phyloP scores from a whole-genome alignment of 768 basidiomycete species.

The Suillus subaureus region DNA sequence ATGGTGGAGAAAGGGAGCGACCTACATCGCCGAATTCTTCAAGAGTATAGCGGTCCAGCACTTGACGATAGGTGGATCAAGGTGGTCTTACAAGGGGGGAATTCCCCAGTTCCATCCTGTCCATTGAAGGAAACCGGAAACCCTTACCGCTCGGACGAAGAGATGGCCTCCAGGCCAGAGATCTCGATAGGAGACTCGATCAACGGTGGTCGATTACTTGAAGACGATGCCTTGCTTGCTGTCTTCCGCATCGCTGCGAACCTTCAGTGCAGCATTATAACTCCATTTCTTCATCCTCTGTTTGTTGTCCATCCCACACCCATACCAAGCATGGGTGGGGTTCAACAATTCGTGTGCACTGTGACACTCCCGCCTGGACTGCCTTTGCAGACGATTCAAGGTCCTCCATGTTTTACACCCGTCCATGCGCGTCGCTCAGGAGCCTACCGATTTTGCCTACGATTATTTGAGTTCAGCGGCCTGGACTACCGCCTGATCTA shows the following conservation, averaged over 20 bases:
- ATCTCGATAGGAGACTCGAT: slow-evolving; percentile 60
- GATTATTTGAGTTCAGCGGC: slow-evolving; percentile 49
- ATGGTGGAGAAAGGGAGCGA: slow-evolving; percentile 65
- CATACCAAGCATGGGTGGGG: slow-evolving; percentile 19
- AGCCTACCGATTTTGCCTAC: slow-evolving; percentile 56
- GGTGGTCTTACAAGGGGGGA: slow-evolving; percentile 37
- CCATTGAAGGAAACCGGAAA: slow-evolving; percentile 42
- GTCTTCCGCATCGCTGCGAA: slow-evolving; percentile 53
- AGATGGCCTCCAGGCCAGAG: slow-evolving; percentile 28
- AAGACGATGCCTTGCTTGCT: slow-evolving; percentile 57
- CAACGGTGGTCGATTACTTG: slow-evolving; percentile 59
- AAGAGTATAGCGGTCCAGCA: slow-evolving; percentile 41
- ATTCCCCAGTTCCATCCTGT: slow-evolving; percentile 45
- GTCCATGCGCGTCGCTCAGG: slow-evolving; percentile 60
- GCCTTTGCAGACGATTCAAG: slow-evolving; percentile 43
- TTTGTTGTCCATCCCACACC: slow-evolving; percentile 16
- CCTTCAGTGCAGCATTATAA: slow-evolving; percentile 15
- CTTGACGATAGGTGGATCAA: slow-evolving; percentile 55
- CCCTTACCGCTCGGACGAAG: slow-evolving; percentile 51
- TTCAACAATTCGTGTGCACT: slow-evolving; percentile 46
- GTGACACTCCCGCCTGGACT: slow-evolving; percentile 49
- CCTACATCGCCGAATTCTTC: slow-evolving; percentile 54
- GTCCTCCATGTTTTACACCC: slow-evolving; percentile 47
- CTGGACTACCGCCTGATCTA: slow-evolving; percentile 54
- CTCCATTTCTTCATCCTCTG: slow-evolving; percentile 16